These are phyloP conservation scores for Bonia amplexicaulis DNA, from an alignment of 176 grass and related monocot genomes.

Conservation along the genomic window DNA sequence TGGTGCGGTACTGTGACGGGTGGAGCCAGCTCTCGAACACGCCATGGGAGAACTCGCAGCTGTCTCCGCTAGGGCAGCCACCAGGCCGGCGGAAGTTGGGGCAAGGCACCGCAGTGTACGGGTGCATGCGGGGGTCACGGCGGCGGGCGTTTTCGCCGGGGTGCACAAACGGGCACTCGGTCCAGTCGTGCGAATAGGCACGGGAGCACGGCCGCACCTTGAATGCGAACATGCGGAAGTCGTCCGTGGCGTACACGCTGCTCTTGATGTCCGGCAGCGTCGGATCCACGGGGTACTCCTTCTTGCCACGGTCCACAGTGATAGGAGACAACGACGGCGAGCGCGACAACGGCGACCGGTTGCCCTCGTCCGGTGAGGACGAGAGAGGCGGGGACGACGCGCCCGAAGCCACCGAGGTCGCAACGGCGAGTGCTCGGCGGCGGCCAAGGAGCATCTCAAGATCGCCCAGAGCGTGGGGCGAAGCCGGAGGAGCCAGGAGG, in stretches of 20 bases:
- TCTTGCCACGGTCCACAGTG: conserved; percentile 54
- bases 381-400: conserved; percentile 57
- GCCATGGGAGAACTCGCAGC: conserved; percentile 81
- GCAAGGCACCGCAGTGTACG: conserved; percentile 80
- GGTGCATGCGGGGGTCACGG: conserved; percentile 71
- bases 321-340: conserved; percentile 52
- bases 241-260: conserved; percentile 70
- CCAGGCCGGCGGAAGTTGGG: conserved; percentile 74
- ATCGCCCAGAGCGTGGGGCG: conserved; percentile 11
- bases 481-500: conserved; percentile 32
- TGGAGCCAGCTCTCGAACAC: conserved; percentile 98
- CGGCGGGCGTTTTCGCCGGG: conserved; percentile 83
- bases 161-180: conserved; percentile 86
- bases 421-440: conserved; percentile 29
- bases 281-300: conserved; percentile 83
- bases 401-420: conserved; percentile 25
- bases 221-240: conserved; percentile 90
- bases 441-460: conserved; percentile 53
- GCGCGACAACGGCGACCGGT: conserved; percentile 34
- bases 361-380: conserved; percentile 55
- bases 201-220: conserved; percentile 86
- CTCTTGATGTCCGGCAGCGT: conserved; percentile 83
- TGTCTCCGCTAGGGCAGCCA: conserved; percentile 63
- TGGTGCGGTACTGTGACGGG: conserved; percentile 85
- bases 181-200: conserved; percentile 92